Conservation (phyloP, 2,329 filamentous ascomycete species). For the Ustulina deusta region DNA sequence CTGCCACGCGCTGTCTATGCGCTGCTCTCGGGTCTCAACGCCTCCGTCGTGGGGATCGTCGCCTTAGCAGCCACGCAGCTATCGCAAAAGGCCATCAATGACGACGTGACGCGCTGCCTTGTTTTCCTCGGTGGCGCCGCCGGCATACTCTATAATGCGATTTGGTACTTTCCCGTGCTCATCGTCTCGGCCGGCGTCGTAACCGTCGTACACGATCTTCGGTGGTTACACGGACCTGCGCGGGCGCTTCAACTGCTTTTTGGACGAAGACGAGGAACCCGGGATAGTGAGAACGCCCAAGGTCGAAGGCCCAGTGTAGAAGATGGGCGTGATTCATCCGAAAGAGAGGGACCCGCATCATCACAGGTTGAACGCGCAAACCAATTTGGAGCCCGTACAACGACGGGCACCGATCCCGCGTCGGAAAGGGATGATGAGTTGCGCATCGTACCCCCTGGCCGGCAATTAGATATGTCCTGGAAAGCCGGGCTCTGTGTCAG, state of each 20-base stretch:
- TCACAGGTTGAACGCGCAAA: not conserved
- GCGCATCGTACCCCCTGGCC: conserved; percentile 51
- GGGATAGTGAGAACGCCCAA: too few species aligned
- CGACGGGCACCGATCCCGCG: too few species aligned
- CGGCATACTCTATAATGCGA: conserved; percentile 75
- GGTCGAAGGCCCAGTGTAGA: too few species aligned
- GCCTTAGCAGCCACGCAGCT: conserved; percentile 76
- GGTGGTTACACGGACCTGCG: conserved; percentile 59
- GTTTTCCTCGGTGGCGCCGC: conserved; percentile 73
- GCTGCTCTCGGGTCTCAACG: conserved; percentile 77
- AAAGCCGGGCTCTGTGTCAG: conserved; percentile 58
- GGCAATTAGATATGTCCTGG: conserved; percentile 56
- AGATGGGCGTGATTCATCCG: too few species aligned
- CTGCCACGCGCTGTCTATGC: conserved; percentile 75
- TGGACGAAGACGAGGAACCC: too few species aligned
- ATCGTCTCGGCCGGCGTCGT: conserved; percentile 67
- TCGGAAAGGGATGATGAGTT: conserved; percentile 34
- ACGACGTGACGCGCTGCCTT: conserved; percentile 70
- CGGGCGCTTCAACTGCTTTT: too few species aligned
- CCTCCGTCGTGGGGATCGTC: conserved; percentile 78
- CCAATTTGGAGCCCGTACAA: too few species aligned
- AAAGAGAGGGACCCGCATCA: too few species aligned
- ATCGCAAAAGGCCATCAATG: conserved; percentile 74
- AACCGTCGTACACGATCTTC: conserved; percentile 68
- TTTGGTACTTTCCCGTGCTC: conserved; percentile 80